Evolutionary conservation across 768 basidiomycete species (phyloP).

Genomic region (Ephemerocybe angulata): DNA sequence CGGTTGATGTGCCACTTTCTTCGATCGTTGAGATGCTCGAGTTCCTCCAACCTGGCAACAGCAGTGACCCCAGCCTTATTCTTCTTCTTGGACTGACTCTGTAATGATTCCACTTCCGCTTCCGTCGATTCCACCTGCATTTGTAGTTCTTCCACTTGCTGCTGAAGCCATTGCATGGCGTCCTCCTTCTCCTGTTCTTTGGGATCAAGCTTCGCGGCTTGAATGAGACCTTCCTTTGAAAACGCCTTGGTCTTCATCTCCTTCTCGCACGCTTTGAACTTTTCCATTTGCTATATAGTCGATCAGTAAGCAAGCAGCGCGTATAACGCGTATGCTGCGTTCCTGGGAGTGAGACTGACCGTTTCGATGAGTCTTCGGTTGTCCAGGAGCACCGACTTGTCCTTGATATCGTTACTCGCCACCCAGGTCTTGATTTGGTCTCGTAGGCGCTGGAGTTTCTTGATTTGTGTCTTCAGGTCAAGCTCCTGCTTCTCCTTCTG

Average conservation of each 20-base stretch:
- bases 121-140: conserved; percentile 93
- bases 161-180: conserved; percentile 80
- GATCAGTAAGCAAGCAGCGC: conserved; percentile 10
- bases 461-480: conserved; percentile 81
- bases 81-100: conserved; percentile 81
- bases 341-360: conserved; percentile 55
- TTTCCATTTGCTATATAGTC: conserved; percentile 95
- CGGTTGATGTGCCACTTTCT: conserved; percentile 93
- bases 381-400: conserved; percentile 89
- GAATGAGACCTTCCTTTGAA: conserved; percentile 96
- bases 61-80: conserved; percentile 63
- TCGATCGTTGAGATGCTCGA: conserved; percentile 88
- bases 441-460: conserved; percentile 96
- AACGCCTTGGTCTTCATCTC: conserved; percentile 99
- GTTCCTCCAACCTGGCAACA: conserved; percentile 72
- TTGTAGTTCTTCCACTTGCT: conserved; percentile 85
- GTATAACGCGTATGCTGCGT: background rate
- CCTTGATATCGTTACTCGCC: conserved; percentile 97
- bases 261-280: conserved; percentile 99
- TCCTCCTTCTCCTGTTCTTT: conserved; percentile 97
- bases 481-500: conserved; percentile 53
- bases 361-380: conserved; percentile 96
- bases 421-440: conserved; percentile 99
- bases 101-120: conserved; percentile 88
- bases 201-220: conserved; percentile 91